Conservation (phyloP, 331 rosid species). For the Quercus phellos region DNA sequence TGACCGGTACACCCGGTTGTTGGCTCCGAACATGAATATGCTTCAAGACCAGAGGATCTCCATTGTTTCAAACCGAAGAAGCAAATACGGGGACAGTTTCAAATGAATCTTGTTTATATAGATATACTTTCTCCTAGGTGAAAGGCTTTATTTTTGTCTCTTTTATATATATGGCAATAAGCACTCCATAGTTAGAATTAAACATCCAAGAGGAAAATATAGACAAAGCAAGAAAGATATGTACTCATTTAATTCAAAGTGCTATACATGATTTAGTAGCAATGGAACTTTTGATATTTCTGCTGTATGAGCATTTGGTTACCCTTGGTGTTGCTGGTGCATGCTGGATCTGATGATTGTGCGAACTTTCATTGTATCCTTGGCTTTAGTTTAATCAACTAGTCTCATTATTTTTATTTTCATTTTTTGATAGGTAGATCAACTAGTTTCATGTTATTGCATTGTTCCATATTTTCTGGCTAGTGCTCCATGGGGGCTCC, state of each 20-base stretch:
- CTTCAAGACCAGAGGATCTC: slow-evolving; percentile 89
- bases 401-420: neutral
- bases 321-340: neutral
- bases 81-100: slow-evolving; percentile 36
- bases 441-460: neutral
- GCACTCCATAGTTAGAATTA: slow-evolving; percentile 15
- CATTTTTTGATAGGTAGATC: neutral
- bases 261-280: neutral
- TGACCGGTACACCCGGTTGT: slow-evolving; percentile 85
- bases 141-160: slow-evolving; percentile 13
- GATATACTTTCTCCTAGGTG: slow-evolving; percentile 15
- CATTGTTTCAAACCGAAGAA: slow-evolving; percentile 68
- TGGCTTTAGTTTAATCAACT: neutral
- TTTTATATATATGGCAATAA: slow-evolving; percentile 20
- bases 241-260: neutral
- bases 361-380: neutral
- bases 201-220: slow-evolving; percentile 9
- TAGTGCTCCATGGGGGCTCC: neutral
- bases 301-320: neutral
- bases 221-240: neutral
- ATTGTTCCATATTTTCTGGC: neutral
- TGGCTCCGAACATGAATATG: slow-evolving; percentile 93
- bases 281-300: neutral
- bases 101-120: slow-evolving; percentile 20
- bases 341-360: neutral